Base-by-base conservation (phyloP, 202 grass and related monocot genomes). In the Panicum virgatum region DNA sequence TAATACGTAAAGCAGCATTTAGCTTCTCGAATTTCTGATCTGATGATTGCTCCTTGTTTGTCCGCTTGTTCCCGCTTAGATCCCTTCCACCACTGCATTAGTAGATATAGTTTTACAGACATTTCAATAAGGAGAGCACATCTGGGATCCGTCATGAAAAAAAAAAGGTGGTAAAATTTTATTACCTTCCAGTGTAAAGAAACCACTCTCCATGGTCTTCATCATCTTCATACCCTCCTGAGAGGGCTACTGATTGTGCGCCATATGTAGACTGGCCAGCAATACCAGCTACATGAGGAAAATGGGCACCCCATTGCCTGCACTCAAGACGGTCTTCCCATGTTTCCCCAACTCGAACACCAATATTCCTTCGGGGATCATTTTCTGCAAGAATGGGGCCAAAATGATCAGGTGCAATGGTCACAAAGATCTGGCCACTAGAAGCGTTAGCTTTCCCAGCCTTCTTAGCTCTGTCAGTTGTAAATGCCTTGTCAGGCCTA, bases 131-230 rank as follows among this genome's bases (percentile, higher is more conserved):
- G 52, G 29, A 40, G 16, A 45, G 19, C 16, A 72, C 5, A 29
- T 59, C 12, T 12, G 16, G 11, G 20, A 38, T 73, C 30, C 25
- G n/a, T 2, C 50, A 11, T 48, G 14, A 38, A 52, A 68, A 66
- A 73, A 14, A 62, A 13, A 18, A 69, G 79, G 34, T 19, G 7
- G 3, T 45, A 7, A 86, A 15, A 36, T n/a, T 27, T 30, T 60
- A 50, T 8, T 29, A 67, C 92, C 96, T 98, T 81, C 90, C 92
- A 8, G 96, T 98, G 73, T 98, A 98, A 42, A 98, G 90, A 60
- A 96, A 98, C 92, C 90, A 98, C 45, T 98, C 96, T 52, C 96
- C 92, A 54, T 98, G 96, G 57, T 98, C 96, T 81, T 98, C 96
- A 10, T 98, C 96, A 82, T 96, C 92, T 62, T 76, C 66, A 45